Conservation (phyloP, 768 basidiomycete genomes). For the Collybiopsis luxurians region DNA sequence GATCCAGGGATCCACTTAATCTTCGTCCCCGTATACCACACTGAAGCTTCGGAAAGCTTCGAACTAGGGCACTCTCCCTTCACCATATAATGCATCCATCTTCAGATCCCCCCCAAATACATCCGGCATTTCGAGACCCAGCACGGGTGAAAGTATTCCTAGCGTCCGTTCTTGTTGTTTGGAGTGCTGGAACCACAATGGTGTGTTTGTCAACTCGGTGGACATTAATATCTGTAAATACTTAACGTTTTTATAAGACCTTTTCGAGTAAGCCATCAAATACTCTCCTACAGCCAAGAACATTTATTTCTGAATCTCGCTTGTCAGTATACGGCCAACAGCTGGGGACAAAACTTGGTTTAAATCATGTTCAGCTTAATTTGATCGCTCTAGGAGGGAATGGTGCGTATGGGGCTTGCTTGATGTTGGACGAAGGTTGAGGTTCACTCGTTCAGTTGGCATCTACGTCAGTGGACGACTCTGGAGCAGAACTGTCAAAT, state of each 20-base stretch:
- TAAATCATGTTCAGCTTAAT: constrained; percentile 61
- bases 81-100: too few species aligned
- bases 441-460: constrained; percentile 34
- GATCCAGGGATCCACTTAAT: too few species aligned
- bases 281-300: background rate
- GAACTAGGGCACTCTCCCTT: too few species aligned
- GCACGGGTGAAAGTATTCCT: background rate
- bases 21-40: too few species aligned
- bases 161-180: background rate
- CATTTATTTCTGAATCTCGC: background rate
- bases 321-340: constrained; percentile 64
- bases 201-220: background rate
- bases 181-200: background rate
- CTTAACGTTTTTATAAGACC: background rate
- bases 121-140: background rate
- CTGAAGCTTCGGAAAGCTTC: too few species aligned
- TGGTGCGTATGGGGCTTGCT: constrained; percentile 23
- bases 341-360: constrained; percentile 49
- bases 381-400: constrained; percentile 54
- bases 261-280: constrained; percentile 7
- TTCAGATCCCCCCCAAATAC: background rate
- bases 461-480: constrained; percentile 53
- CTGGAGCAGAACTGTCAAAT: constrained; percentile 57
- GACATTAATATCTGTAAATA: background rate
- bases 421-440: too few species aligned